A percentile compares a stretch with the other conserved stretches of the same genome.
Conservation (phyloP, 1,139 yeast genomes). For the Candida sanyaensis region DNA sequence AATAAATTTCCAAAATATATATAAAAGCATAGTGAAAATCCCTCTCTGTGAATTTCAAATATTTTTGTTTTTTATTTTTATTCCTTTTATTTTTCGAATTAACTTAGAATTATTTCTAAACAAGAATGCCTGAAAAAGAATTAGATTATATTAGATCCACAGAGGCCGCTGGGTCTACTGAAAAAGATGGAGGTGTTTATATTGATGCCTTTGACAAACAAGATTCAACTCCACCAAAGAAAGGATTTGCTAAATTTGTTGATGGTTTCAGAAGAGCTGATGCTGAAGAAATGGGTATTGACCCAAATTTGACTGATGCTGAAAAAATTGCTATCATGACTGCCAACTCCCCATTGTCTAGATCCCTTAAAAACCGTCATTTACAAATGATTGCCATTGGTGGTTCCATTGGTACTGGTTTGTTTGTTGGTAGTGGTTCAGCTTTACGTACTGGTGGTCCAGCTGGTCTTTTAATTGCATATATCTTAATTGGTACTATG, state of each 20-base stretch:
- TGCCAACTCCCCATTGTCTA: conserved; percentile 68
- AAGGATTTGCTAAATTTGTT: conserved; percentile 42
- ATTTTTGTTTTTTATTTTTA: not conserved
- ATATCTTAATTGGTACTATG: conserved; percentile 44
- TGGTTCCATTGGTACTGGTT: conserved; percentile 84
- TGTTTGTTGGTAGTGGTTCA: conserved; percentile 67
- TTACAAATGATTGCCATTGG: conserved; percentile 87
- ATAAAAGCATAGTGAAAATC: not conserved
- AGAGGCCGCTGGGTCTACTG: conserved; percentile 38
- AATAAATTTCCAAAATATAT: not conserved
- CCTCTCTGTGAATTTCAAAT: not conserved
- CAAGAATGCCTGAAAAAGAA: conserved; percentile 43
- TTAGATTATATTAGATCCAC: conserved; percentile 43
- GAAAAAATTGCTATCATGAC: conserved; percentile 69
- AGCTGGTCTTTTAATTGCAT: conserved; percentile 69
- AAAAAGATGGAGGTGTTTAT: conserved; percentile 45
- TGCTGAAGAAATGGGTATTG: conserved; percentile 53
- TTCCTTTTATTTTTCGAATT: not conserved
- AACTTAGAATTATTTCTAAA: no score
- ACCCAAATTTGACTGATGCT: conserved; percentile 64
- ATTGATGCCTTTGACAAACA: conserved; percentile 43
- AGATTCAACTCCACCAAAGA: conserved; percentile 25
- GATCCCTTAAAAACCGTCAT: conserved; percentile 64
- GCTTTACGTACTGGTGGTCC: conserved; percentile 69
- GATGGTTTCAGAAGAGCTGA: conserved; percentile 63